phyloP scores from a whole-genome alignment of 257 asterid species.

The Nicotiana knightiana region DNA sequence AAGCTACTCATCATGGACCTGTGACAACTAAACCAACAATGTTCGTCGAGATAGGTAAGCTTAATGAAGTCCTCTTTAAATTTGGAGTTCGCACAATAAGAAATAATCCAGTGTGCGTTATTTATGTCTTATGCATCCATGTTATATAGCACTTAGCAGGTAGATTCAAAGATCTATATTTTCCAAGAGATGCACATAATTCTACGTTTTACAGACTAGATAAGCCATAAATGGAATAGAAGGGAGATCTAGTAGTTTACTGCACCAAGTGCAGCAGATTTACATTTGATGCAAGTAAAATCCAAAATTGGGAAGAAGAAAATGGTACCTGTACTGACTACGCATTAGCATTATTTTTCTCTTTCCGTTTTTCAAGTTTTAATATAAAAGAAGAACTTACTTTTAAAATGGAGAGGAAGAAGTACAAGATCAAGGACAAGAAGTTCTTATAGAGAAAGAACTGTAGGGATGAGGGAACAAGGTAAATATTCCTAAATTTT shows the following conservation, averaged over 20 bases:
- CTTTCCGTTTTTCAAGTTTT: background rate
- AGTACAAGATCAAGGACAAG: background rate
- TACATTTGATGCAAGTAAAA: background rate
- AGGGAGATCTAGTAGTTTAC: slow-evolving; percentile 1
- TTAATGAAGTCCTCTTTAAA: background rate
- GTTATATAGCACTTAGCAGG: background rate
- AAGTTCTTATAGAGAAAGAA: background rate
- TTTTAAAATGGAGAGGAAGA: background rate
- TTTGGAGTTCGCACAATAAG: background rate
- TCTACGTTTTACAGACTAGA: background rate
- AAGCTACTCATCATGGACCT: slow-evolving; percentile 98
- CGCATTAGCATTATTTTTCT: background rate
- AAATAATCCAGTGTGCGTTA: background rate
- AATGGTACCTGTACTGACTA: background rate
- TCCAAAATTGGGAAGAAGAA: background rate
- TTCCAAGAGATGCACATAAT: background rate
- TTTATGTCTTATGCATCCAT: background rate
- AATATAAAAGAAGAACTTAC: background rate
- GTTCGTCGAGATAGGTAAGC: slow-evolving; percentile 84
- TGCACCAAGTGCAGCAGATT: background rate
- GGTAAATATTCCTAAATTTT: background rate
- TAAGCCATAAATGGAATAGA: background rate
- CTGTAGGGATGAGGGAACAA: background rate
- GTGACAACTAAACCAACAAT: slow-evolving; percentile 76
- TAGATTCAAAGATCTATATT: background rate